Conservation (phyloP, 2,329 filamentous ascomycete species). For the Coccinonectria pachysandricola region DNA sequence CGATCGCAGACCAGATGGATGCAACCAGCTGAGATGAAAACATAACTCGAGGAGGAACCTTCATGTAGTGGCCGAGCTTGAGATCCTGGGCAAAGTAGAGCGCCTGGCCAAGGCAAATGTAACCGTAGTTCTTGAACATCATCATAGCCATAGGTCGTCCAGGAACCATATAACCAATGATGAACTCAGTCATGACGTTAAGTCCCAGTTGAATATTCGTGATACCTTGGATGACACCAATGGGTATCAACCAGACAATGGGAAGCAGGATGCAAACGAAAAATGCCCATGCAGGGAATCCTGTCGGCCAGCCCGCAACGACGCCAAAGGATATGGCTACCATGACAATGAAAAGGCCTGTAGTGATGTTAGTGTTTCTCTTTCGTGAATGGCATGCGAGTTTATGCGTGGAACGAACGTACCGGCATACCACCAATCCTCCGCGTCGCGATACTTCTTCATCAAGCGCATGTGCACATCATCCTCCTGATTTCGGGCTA, state of each 20-base stretch:
- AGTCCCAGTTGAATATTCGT: conserved; percentile 55
- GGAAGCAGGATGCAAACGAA: conserved; percentile 47
- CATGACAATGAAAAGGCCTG: conserved; percentile 39
- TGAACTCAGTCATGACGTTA: conserved; percentile 63
- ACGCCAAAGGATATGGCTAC: conserved; percentile 44
- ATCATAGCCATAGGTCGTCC: conserved; percentile 63
- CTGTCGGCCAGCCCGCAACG: conserved; percentile 44
- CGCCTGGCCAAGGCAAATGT: conserved; percentile 57
- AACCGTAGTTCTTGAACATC: conserved; percentile 69
- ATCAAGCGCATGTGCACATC: conserved; percentile 51
- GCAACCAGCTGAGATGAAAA: conserved; percentile 51
- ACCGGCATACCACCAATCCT: conserved; percentile 49
- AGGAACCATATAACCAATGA: conserved; percentile 64
- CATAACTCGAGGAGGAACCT: conserved; percentile 50
- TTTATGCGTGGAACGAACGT: conserved; percentile 33
- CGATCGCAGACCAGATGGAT: conserved; percentile 49
- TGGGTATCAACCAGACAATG: conserved; percentile 48
- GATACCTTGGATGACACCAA: conserved; percentile 51
- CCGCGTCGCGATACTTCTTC: conserved; percentile 50
- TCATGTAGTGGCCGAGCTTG: conserved; percentile 62
- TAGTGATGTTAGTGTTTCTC: neutral
- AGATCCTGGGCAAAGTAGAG: conserved; percentile 56
- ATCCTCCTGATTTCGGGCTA: conserved; percentile 46
- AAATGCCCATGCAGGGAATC: conserved; percentile 48
- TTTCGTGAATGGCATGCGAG: no score